Conservation (phyloP, 192 early-diverging fungal genomes). For the Coemansia sp. region DNA sequence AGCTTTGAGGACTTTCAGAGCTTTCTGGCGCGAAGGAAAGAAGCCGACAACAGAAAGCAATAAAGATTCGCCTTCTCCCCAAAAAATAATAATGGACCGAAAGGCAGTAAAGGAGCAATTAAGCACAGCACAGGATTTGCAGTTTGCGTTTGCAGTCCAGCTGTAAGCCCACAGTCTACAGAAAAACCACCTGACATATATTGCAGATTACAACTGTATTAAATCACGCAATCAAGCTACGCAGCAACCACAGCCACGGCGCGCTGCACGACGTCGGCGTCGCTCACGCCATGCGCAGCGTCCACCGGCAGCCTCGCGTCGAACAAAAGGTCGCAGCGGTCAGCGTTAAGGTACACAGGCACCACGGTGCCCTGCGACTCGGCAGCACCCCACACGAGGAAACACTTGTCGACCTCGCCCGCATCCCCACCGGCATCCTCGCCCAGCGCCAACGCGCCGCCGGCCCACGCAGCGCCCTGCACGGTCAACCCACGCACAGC, state of each 20-base stretch:
- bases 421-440: too few species aligned
- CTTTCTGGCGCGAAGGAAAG: too few species aligned
- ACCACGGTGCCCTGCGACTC: conserved; percentile 29
- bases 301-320: conserved; percentile 39
- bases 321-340: conserved; percentile 61
- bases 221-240: conserved; percentile 1
- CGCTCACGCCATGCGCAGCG: conserved; percentile 3
- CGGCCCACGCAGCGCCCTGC: conserved; percentile 52
- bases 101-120: too few species aligned
- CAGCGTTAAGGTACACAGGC: conserved; percentile 68
- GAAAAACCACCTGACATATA: too few species aligned
- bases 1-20: too few species aligned
- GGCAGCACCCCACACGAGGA: conserved; percentile 32
- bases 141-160: too few species aligned
- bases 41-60: too few species aligned
- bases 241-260: conserved; percentile 58
- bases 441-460: conserved; percentile 31
- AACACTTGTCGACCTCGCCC: conserved; percentile 27
- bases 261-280: conserved; percentile 53
- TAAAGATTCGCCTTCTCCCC: too few species aligned
- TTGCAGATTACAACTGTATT: too few species aligned
- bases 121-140: too few species aligned
- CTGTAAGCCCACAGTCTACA: too few species aligned
- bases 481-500: conserved; percentile 41
- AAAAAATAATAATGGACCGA: too few species aligned